A percentile compares a stretch with the other conserved stretches of the same genome.
These are phyloP conservation scores for Blastocystis sp. DNA, from an alignment of 352 stramenopile species.

Conservation along the genomic window DNA sequence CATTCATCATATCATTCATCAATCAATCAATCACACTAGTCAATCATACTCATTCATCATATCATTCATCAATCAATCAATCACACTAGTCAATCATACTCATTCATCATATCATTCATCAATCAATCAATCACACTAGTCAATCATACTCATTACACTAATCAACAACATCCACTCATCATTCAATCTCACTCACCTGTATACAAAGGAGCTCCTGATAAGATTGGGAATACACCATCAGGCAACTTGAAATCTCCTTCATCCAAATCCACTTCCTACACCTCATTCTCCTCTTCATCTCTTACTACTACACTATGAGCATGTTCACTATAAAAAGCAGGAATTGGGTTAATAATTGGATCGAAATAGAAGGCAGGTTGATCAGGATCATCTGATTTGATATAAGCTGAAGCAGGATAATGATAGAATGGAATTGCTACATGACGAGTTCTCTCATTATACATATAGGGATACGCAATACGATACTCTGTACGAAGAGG, in stretches of 20 bases:
- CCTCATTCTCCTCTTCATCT: not conserved
- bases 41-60: too few species aligned
- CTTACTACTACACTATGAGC: conserved; percentile 65
- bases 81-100: too few species aligned
- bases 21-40: not conserved
- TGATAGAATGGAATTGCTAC: conserved; percentile 90
- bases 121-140: too few species aligned
- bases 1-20: not conserved
- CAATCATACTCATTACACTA: too few species aligned
- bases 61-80: too few species aligned
- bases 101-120: too few species aligned
- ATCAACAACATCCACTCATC: too few species aligned
- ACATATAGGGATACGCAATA: conserved; percentile 96
- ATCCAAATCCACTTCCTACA: conserved; percentile 72
- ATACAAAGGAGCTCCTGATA: not conserved
- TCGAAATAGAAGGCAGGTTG: conserved; percentile 92
- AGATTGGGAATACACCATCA: not conserved
- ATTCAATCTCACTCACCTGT: not conserved
- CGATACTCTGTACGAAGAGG: conserved; percentile 97
- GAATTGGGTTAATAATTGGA: conserved; percentile 93
- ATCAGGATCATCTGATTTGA: conserved; percentile 86
- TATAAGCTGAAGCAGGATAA: conserved; percentile 87
- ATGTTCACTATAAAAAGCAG: conserved; percentile 71
- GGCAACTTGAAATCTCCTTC: conserved; percentile 73
- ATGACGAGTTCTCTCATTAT: conserved; percentile 91